Evolutionary conservation across 805 yeast species (phyloP).

Genomic region (Vanderwaltozyma polyspora): DNA sequence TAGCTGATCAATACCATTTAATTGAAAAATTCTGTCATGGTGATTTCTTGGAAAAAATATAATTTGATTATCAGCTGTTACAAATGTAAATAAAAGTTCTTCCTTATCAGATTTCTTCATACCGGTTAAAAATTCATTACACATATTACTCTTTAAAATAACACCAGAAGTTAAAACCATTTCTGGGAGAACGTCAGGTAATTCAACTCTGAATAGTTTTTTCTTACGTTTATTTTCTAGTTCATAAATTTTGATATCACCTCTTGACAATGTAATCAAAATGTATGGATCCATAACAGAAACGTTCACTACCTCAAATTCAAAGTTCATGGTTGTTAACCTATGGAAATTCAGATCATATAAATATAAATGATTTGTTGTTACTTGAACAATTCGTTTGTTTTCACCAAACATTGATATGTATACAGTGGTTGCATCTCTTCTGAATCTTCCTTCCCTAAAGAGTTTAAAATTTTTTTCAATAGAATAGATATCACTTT

Average conservation of each 20-base stretch:
- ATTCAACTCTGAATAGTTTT: constrained; percentile 26
- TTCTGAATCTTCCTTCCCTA: constrained; percentile 50
- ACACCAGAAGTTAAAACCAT: constrained; percentile 62
- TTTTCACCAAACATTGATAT: constrained; percentile 49
- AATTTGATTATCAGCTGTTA: constrained; percentile 67
- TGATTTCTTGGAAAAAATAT: constrained; percentile 49
- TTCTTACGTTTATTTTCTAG: constrained; percentile 27
- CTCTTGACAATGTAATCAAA: constrained; percentile 52
- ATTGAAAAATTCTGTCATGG: constrained; percentile 29
- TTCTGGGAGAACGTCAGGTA: constrained; percentile 30
- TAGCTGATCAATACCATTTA: constrained; percentile 29
- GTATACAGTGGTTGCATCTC: constrained; percentile 52
- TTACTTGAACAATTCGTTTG: constrained; percentile 60
- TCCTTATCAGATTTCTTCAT: constrained; percentile 16
- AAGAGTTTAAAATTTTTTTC: constrained; percentile 50
- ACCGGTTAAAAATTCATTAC: constrained; percentile 31
- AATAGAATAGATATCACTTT: constrained; percentile 59
- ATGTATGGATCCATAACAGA: constrained; percentile 52
- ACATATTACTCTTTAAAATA: constrained; percentile 40
- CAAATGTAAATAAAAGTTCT: constrained; percentile 44
- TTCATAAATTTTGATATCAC: constrained; percentile 55
- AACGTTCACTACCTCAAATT: constrained; percentile 54
- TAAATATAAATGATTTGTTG: constrained; percentile 50
- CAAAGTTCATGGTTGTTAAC: constrained; percentile 39
- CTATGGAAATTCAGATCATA: constrained; percentile 53